Conservation (phyloP, 2,329 filamentous ascomycete genomes). For the Zymoseptoria tritici region DNA sequence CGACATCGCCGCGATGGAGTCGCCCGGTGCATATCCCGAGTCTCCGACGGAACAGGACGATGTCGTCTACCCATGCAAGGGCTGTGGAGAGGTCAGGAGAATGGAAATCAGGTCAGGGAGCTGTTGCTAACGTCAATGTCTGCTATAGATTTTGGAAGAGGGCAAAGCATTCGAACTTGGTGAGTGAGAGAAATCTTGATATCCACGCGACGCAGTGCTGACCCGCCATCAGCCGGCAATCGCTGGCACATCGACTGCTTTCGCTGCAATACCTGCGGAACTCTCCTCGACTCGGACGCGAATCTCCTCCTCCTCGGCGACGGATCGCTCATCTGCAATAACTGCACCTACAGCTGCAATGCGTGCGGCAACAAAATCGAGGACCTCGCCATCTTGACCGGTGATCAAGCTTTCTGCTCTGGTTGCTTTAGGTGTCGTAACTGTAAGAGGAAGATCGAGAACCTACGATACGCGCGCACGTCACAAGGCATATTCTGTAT, state of each 20-base stretch:
- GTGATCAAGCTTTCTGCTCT: slow-evolving; percentile 95
- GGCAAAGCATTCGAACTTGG: slow-evolving; percentile 97
- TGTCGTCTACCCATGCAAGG: slow-evolving; percentile 77
- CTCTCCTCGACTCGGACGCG: slow-evolving; percentile 93
- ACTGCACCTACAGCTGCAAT: slow-evolving; percentile 98
- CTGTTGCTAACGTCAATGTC: slow-evolving; percentile 5
- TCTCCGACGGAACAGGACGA: slow-evolving; percentile 70
- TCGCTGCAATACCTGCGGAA: slow-evolving; percentile 69
- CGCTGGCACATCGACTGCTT: slow-evolving; percentile 89
- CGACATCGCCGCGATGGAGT: slow-evolving; percentile 36
- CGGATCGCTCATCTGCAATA: slow-evolving; percentile 96
- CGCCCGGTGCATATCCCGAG: slow-evolving; percentile 57
- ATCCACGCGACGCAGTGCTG: slow-evolving; percentile 1
- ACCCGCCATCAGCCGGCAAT: slow-evolving; percentile 16
- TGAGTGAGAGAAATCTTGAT: slow-evolving; percentile 40
- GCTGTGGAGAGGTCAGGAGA: slow-evolving; percentile 70
- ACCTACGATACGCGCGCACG: slow-evolving; percentile 91
- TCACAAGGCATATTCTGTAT: slow-evolving; percentile 99
- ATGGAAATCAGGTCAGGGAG: background rate
- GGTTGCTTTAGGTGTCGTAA: slow-evolving; percentile 96
- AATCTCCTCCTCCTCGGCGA: slow-evolving; percentile 95
- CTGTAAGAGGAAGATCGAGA: slow-evolving; percentile 98
- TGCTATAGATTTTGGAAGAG: slow-evolving; percentile 80
- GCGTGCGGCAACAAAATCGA: slow-evolving; percentile 97
- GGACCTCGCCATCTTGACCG: slow-evolving; percentile 91